Base-by-base conservation (phyloP, 176 grass and related monocot genomes). In the Themeda triandra region DNA sequence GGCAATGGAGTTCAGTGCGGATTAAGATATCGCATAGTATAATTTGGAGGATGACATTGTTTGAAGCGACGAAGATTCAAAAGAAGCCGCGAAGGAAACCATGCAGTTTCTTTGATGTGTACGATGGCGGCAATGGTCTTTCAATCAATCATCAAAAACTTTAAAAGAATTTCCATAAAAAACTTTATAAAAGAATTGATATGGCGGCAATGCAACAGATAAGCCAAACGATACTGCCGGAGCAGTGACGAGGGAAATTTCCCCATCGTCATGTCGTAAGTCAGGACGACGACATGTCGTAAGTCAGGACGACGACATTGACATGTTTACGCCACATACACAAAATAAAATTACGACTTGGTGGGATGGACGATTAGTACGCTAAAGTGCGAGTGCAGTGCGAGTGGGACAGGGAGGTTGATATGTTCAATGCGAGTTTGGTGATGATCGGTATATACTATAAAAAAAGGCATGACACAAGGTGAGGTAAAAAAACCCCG, bases 41-140 rank as follows among this genome's bases (percentile, higher is more conserved):
- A 11, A 4, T 54, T 11, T 28, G 28, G 24, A 45, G 46, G 13
- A 18, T 39, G 45, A 28, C 63, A 76, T 76, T 53, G 73, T 84
- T 83, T 64, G 32, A 23, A 67, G 25, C n/a, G 63, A 41, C 17
- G n/a, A 11, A 69, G 75, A 71, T 85, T 71, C 63, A 71, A 78
- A 56, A 46, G 28, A 1, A 14, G 7, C 59, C 66, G 67, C 37
- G 86, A 88, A 66, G 76, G 60, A 84, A 80, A 84, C 87, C 36
- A 84, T 80, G 87, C 75, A 24, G 2, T 21, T 73, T 27, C 12
- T 79, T 88, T 84, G 45, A 84, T 68, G 58, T 36, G 10, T 86
- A 9, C 46, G 79, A 36, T 35, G 37, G 21, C 11, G 39, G 41
- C 13, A 13, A 46, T 8, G 23, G 29, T 27, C 10, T 27, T 27